Base-by-base conservation (phyloP, 2,329 filamentous ascomycete species). In the Exserohilum turcica region DNA sequence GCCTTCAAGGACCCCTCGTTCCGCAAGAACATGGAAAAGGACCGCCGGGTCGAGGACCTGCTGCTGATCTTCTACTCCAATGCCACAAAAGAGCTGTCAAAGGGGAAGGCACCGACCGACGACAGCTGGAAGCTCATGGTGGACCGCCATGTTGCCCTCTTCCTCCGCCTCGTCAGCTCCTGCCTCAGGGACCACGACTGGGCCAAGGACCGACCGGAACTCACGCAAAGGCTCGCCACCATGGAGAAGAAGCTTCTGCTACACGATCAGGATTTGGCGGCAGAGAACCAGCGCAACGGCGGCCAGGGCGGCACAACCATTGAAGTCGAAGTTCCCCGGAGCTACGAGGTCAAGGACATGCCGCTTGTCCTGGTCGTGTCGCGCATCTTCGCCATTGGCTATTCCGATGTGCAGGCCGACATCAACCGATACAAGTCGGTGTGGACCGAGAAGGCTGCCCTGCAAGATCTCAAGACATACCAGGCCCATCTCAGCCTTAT, bases 311-410 rank as follows among this genome's bases (percentile, higher is more conserved):
- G 86, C 31, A 84, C 84, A 42, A 89, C 88, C 7, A 82, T 94
- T 59, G 93, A 97, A 73, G 89, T 93, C 18, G 82, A 90, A 51
- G 85, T 92, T 2, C 92, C 93, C 9, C 79, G 95, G 52, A 94
- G 86, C 68, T 91, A 96, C 74, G 91, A 97, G 74, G 88, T 97
- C 70, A 96, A 94, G 76, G 94, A 99, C 71, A 99, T 99, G 94
- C 88, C 88, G 32, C 84, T 97, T 76, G 94, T 96, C 24, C 88
- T 94, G 72, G 84, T 88, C 31, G 92, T 99, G 21, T 90, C 89
- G 44, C 87, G 84, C 65, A 90, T 97, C 59, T 99, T 97, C 75
- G 89, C 89, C 38, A 82, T 93, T 54, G 86, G 86, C 37, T 86
- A 89, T 61, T 86, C 87, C 1, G 87, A 94, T 62, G 88, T 92